These are phyloP conservation scores for Cercospora canescens DNA, from an alignment of 2,329 filamentous ascomycete species.

Conservation along the genomic window DNA sequence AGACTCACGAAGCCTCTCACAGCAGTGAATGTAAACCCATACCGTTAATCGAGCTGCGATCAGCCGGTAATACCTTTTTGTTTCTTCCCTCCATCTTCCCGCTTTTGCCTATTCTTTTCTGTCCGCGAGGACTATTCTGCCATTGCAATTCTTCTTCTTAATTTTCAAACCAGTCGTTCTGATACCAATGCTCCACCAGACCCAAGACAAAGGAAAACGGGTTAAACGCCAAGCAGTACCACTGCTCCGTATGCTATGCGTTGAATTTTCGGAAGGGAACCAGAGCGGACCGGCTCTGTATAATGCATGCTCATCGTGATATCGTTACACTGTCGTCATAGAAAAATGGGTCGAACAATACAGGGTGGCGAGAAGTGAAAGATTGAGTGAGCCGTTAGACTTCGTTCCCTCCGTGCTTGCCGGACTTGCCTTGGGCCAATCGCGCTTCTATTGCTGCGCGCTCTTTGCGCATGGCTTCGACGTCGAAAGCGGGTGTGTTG, in stretches of 20 bases:
- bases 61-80: background rate
- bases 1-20: no score
- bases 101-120: conserved; percentile 4
- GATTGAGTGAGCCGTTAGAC: conserved; percentile 1
- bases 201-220: background rate
- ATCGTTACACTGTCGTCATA: conserved; percentile 23
- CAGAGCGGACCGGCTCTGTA: conserved; percentile 19
- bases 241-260: conserved; percentile 20
- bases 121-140: conserved; percentile 14
- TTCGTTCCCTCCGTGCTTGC: conserved; percentile 24
- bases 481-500: conserved; percentile 23
- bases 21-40: no score
- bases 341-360: conserved; percentile 6
- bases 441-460: conserved; percentile 22
- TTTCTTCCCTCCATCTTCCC: background rate
- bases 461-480: conserved; percentile 24
- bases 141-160: background rate
- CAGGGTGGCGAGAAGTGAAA: background rate
- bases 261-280: conserved; percentile 1
- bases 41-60: background rate
- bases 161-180: background rate
- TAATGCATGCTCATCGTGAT: conserved; percentile 19
- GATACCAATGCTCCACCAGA: background rate
- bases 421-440: conserved; percentile 2
- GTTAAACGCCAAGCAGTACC: conserved; percentile 5